Percentiles rank a stretch among this genome's conserved stretches.
phyloP scores from a whole-genome alignment of 257 asterid species.

The Craterostigma plantagineum region DNA sequence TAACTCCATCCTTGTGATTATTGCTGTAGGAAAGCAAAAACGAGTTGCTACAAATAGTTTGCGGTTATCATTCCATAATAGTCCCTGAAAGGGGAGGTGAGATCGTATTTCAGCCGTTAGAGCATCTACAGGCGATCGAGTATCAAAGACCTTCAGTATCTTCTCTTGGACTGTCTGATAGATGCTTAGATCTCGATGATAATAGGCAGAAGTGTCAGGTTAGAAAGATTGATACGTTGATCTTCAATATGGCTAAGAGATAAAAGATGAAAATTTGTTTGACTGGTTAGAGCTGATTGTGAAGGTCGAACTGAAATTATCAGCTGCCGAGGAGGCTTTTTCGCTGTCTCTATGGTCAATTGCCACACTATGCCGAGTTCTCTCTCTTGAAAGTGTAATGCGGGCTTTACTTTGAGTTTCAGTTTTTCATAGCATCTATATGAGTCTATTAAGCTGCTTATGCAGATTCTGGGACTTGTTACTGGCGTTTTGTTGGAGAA shows the following conservation, averaged over 20 bases:
- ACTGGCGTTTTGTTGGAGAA: slow-evolving; percentile 78
- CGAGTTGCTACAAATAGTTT: slow-evolving; percentile 71
- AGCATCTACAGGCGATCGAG: slow-evolving; percentile 61
- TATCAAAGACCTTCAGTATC: slow-evolving; percentile 41
- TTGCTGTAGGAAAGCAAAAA: slow-evolving; percentile 68
- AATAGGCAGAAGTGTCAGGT: slow-evolving; percentile 46
- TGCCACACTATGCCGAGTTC: slow-evolving; percentile 70
- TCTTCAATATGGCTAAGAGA: not conserved
- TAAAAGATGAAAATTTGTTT: not conserved
- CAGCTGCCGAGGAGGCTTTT: slow-evolving; percentile 82
- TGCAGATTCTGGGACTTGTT: slow-evolving; percentile 58
- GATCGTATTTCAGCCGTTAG: slow-evolving; percentile 62
- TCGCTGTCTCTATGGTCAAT: slow-evolving; percentile 78
- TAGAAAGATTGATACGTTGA: slow-evolving; percentile 11
- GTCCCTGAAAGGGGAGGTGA: slow-evolving; percentile 61
- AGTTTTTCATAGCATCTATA: too few species aligned
- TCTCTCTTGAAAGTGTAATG: slow-evolving; percentile 74
- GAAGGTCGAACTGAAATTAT: slow-evolving; percentile 53
- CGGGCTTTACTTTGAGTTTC: slow-evolving; percentile 1
- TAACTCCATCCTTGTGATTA: slow-evolving; percentile 10
- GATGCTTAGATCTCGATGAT: slow-evolving; percentile 22
- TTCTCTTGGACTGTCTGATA: slow-evolving; percentile 35
- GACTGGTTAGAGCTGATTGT: slow-evolving; percentile 7
- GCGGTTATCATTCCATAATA: slow-evolving; percentile 47
- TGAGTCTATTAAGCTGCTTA: not conserved